Conservation (phyloP, 1,284 basidiomycete genomes). For the Naganishia sp. region DNA sequence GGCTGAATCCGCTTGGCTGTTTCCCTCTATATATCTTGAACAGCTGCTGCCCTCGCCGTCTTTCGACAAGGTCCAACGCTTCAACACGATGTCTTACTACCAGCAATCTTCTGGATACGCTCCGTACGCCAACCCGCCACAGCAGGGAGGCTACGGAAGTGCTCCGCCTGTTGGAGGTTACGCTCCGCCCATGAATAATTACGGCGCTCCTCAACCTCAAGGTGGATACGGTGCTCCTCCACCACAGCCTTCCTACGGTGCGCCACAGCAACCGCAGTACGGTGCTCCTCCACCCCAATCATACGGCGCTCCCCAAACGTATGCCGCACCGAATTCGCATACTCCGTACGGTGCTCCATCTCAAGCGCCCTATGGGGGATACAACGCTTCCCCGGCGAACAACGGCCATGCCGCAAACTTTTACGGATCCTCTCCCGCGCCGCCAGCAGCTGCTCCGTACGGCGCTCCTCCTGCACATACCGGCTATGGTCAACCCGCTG, state of each 20-base stretch:
- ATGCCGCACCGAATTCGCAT: neutral
- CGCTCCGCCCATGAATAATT: neutral
- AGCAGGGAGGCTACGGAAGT: constrained; percentile 1
- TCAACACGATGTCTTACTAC: constrained; percentile 10
- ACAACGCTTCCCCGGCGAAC: constrained; percentile 7
- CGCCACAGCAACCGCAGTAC: constrained; percentile 31
- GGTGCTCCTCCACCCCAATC: constrained; percentile 25
- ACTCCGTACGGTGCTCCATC: constrained; percentile 2
- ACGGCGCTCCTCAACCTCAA: constrained; percentile 1
- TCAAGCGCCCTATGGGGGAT: constrained; percentile 27
- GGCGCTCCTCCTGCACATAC: constrained; percentile 21
- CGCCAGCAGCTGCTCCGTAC: constrained; percentile 31
- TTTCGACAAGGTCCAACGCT: too few relatives aligned
- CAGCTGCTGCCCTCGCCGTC: too few relatives aligned
- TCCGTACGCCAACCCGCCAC: neutral
- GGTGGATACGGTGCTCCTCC: constrained; percentile 7
- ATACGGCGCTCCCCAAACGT: constrained; percentile 15
- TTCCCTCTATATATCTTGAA: too few relatives aligned
- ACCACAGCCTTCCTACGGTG: constrained; percentile 36
- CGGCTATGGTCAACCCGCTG: neutral
- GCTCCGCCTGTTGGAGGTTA: constrained; percentile 1
- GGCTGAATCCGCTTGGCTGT: too few relatives aligned
- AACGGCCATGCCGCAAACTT: constrained; percentile 35
- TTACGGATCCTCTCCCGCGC: constrained; percentile 37
- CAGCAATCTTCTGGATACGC: neutral